A percentile compares a stretch with the other conserved stretches of the same genome.
Conservation (phyloP, 805 yeast species). For the Yamadazyma scolyti region DNA sequence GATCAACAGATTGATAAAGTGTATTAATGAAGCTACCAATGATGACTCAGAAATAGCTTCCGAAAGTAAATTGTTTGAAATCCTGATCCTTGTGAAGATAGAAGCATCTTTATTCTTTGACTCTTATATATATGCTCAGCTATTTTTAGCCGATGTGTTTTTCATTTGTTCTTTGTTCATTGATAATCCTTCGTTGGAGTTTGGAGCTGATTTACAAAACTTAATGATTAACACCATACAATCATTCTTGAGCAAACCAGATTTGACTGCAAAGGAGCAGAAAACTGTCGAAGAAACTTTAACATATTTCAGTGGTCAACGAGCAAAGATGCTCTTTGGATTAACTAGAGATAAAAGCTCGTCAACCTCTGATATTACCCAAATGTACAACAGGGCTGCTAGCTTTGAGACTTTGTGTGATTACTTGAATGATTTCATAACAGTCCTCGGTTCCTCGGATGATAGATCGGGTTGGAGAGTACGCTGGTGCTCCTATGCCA, state of each 20-base stretch:
- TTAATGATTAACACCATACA: slow-evolving; percentile 66
- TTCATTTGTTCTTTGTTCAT: slow-evolving; percentile 62
- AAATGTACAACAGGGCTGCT: slow-evolving; percentile 36
- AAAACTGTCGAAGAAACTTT: slow-evolving; percentile 45
- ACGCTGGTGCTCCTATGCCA: slow-evolving; percentile 61
- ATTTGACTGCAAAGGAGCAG: slow-evolving; percentile 37
- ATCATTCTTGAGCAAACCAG: slow-evolving; percentile 57
- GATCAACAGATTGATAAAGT: slow-evolving; percentile 51
- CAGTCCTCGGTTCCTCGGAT: slow-evolving; percentile 42
- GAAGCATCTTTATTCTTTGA: slow-evolving; percentile 69
- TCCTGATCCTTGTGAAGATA: slow-evolving; percentile 62
- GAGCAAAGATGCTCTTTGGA: slow-evolving; percentile 68
- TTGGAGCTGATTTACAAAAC: slow-evolving; percentile 60
- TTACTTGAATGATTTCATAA: slow-evolving; percentile 50
- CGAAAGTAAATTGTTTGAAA: slow-evolving; percentile 61
- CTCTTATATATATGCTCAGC: slow-evolving; percentile 54
- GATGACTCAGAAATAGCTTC: slow-evolving; percentile 35
- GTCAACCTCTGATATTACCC: slow-evolving; percentile 30
- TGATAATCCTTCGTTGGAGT: slow-evolving; percentile 48
- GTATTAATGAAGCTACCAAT: slow-evolving; percentile 49
- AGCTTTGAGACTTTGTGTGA: slow-evolving; percentile 59
- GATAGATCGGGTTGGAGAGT: slow-evolving; percentile 55
- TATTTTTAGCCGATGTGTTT: slow-evolving; percentile 68
- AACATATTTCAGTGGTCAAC: slow-evolving; percentile 51
- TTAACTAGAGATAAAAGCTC: slow-evolving; percentile 52